phyloP scores from a whole-genome alignment of 108 stramenopile species.

The Cylindrotheca fusiformis region DNA sequence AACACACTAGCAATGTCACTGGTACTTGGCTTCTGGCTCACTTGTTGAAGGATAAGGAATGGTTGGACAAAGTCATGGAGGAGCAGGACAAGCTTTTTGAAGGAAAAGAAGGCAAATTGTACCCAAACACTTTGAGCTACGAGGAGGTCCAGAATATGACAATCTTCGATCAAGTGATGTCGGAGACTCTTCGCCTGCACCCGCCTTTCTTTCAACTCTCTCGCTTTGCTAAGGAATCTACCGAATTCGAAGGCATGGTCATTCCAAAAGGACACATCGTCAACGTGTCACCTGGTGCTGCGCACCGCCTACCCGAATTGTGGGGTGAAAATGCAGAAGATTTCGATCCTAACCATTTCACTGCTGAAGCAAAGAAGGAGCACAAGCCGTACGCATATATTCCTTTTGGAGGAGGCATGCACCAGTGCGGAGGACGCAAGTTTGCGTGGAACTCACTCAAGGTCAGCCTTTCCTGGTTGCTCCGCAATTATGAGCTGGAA shows the following conservation, averaged over 20 bases:
- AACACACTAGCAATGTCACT: slow-evolving; percentile 77
- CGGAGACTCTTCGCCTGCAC: slow-evolving; percentile 68
- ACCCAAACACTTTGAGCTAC: slow-evolving; percentile 18
- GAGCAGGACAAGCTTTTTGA: slow-evolving; percentile 41
- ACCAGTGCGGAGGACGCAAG: slow-evolving; percentile 70
- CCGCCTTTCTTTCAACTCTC: slow-evolving; percentile 77
- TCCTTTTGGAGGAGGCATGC: slow-evolving; percentile 68
- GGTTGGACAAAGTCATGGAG: slow-evolving; percentile 36
- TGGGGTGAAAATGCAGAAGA: slow-evolving; percentile 40
- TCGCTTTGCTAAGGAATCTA: slow-evolving; percentile 52
- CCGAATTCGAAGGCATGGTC: slow-evolving; percentile 7
- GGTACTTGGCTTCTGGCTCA: slow-evolving; percentile 56
- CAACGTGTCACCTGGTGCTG: slow-evolving; percentile 53
- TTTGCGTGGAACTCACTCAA: slow-evolving; percentile 72
- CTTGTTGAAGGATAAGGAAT: slow-evolving; percentile 36
- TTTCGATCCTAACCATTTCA: slow-evolving; percentile 69
- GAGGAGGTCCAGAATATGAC: slow-evolving; percentile 33
- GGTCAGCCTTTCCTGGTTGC: slow-evolving; percentile 52
- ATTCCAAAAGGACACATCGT: slow-evolving; percentile 52
- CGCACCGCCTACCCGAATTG: slow-evolving; percentile 42
- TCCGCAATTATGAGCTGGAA: slow-evolving; percentile 62
- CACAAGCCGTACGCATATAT: slow-evolving; percentile 57
- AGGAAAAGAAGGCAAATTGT: slow-evolving; percentile 1
- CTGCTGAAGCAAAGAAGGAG: slow-evolving; percentile 44
- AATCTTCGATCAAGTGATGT: slow-evolving; percentile 46